Conservation (phyloP, 1,284 basidiomycete genomes). For the Gomphus sp. region DNA sequence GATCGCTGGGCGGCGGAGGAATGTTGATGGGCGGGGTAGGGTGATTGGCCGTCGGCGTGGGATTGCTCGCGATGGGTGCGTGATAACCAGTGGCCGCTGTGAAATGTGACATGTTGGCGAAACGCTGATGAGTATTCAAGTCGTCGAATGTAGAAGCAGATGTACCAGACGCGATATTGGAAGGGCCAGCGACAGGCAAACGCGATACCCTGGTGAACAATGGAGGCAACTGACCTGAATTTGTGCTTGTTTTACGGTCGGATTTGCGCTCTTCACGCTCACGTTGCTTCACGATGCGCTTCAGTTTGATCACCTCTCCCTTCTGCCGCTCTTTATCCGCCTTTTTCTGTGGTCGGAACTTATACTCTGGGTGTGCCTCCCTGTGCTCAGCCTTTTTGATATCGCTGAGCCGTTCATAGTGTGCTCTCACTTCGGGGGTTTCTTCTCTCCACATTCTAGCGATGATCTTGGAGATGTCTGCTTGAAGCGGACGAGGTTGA, state of each 20-base stretch:
- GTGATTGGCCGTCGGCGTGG: too few species aligned
- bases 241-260: constrained; percentile 4
- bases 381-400: constrained; percentile 58
- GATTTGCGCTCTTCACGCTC: constrained; percentile 21
- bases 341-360: constrained; percentile 62
- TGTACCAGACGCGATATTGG: too few species aligned
- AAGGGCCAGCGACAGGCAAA: not conserved
- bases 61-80: too few species aligned
- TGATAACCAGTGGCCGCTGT: too few species aligned
- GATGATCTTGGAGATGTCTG: constrained; percentile 65
- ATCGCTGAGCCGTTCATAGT: constrained; percentile 35
- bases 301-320: constrained; percentile 33
- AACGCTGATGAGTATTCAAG: too few species aligned
- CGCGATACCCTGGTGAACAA: not conserved
- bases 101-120: too few species aligned
- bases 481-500: constrained; percentile 41
- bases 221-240: not conserved
- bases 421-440: constrained; percentile 34
- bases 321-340: constrained; percentile 46
- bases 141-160: too few species aligned
- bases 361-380: constrained; percentile 58
- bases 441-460: constrained; percentile 64
- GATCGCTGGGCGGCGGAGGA: not conserved
- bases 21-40: not conserved
- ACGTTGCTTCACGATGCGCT: not conserved